Evolutionary conservation across 148 eudicot species (phyloP), one percentile per base, ranked within the genome.

Genomic region (Diospyros lotus): DNA sequence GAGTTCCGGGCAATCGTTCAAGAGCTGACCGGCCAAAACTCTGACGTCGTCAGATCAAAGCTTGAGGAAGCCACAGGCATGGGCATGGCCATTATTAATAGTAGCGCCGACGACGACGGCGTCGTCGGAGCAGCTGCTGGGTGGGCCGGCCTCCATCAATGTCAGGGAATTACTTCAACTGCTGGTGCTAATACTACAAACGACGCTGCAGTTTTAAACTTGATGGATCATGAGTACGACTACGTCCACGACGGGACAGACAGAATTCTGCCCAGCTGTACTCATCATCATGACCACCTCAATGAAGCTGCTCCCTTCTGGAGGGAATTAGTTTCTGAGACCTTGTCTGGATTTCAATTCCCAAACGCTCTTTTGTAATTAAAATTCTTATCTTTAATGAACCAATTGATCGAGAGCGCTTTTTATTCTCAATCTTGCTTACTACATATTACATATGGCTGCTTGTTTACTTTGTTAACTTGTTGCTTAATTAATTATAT

Each of bases 1-100:
- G 87, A 84, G 80, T 84, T 84, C 59, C 76, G 70, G 28, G 82
- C 84, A 6, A 81, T 84, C 42, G 87, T 84, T 62, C 87, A 84
- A 58, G 68, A 81, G 42, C 87, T 84, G 42, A 84, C 87, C 2
- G 82, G 87, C 43, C 63, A 58, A 12, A 9, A 72, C 52, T 72
- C 75, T 17, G 53, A 72, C 64, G 41, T 72, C 38, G 54, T 64
- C 9, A 11, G 10, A 58, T 42, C 15, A 4, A 60, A 0, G 39
- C 11, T 8, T 1, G 3, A 2, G 54, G n/a, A 60, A 4, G 39
- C 11, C 3, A 1, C 2, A 2, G 54, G n/a, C n/a, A 39, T 18
- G 5, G 1, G 39, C 51, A 2, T 0, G 14, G 51, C 28, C 28
- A 28, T 28, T 28, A 28, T 28, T 28, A 28, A 28, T 28, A 28